phyloP scores from a whole-genome alignment of 164 flowering plant genomes.

The Annona cherimola region DNA sequence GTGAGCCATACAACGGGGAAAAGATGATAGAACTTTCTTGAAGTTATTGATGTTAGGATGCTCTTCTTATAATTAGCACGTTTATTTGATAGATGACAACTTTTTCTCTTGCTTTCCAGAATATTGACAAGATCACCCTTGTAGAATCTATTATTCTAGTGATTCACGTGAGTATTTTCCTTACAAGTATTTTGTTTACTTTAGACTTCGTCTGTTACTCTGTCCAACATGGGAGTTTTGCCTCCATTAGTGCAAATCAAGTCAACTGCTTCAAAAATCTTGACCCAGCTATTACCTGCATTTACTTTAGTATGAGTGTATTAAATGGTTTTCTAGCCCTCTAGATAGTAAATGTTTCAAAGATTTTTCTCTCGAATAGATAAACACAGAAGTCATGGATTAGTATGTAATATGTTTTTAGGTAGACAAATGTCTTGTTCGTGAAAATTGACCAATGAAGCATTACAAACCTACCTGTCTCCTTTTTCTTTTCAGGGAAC shows the following conservation, averaged over 20 bases:
- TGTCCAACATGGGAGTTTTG: background rate
- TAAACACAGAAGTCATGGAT: background rate
- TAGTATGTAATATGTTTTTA: no score
- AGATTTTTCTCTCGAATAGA: background rate
- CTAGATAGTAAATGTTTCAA: no score
- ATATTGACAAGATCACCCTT: constrained; percentile 72
- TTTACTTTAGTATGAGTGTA: no score
- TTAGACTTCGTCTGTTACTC: background rate
- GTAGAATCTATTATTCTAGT: constrained; percentile 83
- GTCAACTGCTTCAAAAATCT: background rate
- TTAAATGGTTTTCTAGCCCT: no score
- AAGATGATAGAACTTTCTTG: background rate
- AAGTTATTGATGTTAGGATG: background rate
- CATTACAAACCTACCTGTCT: background rate
- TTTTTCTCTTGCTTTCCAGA: constrained; percentile 40
- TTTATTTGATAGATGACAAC: background rate
- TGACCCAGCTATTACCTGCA: background rate
- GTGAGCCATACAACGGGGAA: background rate
- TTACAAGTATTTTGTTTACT: background rate
- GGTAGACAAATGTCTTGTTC: background rate
- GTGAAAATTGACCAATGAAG: background rate
- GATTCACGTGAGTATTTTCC: constrained; percentile 66
- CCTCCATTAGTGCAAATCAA: background rate
- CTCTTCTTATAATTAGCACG: background rate
- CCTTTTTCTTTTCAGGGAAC: constrained; percentile 54